Evolutionary conservation across 2,329 filamentous ascomycete genomes (phyloP).

Genomic region (Hymenoscyphus infarciens): DNA sequence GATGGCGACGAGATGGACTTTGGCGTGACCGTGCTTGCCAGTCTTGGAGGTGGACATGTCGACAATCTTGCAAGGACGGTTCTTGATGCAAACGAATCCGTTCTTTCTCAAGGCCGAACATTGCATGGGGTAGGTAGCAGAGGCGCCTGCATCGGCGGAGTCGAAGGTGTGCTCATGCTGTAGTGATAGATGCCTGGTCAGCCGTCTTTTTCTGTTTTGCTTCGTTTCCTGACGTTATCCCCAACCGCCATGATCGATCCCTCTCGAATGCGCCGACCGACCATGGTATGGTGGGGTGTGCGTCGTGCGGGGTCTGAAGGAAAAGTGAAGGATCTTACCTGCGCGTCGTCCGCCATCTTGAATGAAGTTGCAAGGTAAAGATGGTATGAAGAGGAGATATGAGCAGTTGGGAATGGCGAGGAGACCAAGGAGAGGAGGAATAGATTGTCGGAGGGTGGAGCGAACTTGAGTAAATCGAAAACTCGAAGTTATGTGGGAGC

Average conservation of each 20-base stretch:
- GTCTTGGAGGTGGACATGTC: constrained; percentile 99
- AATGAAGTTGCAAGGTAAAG: constrained; percentile 34
- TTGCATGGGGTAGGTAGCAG: constrained; percentile 93
- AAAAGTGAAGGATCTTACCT: constrained; percentile 47
- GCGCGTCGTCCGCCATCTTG: constrained; percentile 64
- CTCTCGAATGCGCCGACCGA: constrained; percentile 27
- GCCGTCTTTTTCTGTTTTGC: constrained; percentile 1
- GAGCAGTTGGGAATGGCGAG: constrained; percentile 14
- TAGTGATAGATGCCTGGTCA: constrained; percentile 10
- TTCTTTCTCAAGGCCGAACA: constrained; percentile 99
- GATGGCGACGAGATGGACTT: constrained; percentile 96
- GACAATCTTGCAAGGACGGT: constrained; percentile 99
- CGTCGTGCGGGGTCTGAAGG: constrained; percentile 26
- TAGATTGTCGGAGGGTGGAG: constrained; percentile 21
- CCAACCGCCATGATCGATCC: neutral
- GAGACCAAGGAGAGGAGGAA: constrained; percentile 27
- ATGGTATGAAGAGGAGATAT: constrained; percentile 20
- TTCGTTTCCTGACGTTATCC: neutral
- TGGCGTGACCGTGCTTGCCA: constrained; percentile 99
- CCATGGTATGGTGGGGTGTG: constrained; percentile 30
- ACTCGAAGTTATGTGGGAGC: neutral
- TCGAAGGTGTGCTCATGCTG: constrained; percentile 67
- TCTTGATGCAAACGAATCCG: constrained; percentile 97
- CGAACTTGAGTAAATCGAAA: neutral
- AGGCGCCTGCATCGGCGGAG: constrained; percentile 93